Evolutionary conservation across 108 stramenopile species (phyloP).

Genomic region (Chaetoceros tenuissimus): DNA sequence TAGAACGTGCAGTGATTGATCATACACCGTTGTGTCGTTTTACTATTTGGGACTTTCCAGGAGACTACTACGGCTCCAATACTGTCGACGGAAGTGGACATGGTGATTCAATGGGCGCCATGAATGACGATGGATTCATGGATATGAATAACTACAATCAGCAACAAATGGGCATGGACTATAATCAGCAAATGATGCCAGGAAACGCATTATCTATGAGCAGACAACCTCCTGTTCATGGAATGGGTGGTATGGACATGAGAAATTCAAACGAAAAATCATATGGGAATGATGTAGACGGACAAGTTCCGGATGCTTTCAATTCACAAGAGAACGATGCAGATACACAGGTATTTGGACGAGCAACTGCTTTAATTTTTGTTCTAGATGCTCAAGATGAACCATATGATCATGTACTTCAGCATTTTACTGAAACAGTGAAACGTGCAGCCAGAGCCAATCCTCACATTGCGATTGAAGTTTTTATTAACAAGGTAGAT

Average conservation of each 20-base stretch:
- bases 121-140: slow-evolving; percentile 1
- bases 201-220: not conserved
- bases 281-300: slow-evolving; percentile 5
- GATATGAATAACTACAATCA: not conserved
- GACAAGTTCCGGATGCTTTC: too few relatives aligned
- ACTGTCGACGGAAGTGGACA: slow-evolving; percentile 50
- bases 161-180: not conserved
- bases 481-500: slow-evolving; percentile 99
- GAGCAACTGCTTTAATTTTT: slow-evolving; percentile 71
- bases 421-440: slow-evolving; percentile 83
- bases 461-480: slow-evolving; percentile 85
- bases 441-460: slow-evolving; percentile 75
- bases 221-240: not conserved
- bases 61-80: slow-evolving; percentile 90
- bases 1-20: slow-evolving; percentile 81
- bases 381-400: slow-evolving; percentile 89
- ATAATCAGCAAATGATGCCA: not conserved
- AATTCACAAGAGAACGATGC: slow-evolving; percentile 3
- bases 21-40: slow-evolving; percentile 93
- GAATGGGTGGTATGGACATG: not conserved
- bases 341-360: slow-evolving; percentile 24
- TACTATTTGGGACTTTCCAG: slow-evolving; percentile 98
- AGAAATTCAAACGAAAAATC: not conserved
- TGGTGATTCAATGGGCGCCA: slow-evolving; percentile 7
- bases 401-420: slow-evolving; percentile 83